A percentile compares a stretch with the other conserved stretches of the same genome.
phyloP scores from a whole-genome alignment of 192 early-diverging fungal species.

The Podila epigama region DNA sequence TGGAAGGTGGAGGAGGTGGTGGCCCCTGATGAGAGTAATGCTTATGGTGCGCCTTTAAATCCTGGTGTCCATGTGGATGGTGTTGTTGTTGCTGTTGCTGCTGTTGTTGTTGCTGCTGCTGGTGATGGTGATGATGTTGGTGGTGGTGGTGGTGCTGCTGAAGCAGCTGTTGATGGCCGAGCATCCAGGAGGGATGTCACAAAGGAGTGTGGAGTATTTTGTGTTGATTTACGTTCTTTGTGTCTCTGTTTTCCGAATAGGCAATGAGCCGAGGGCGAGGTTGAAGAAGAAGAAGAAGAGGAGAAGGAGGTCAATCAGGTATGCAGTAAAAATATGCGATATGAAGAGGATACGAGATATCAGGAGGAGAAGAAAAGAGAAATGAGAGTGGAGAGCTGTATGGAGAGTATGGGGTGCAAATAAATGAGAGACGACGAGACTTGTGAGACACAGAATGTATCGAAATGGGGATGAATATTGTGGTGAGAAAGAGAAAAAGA shows the following conservation, averaged over 20 bases:
- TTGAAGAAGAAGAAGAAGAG: too few species aligned
- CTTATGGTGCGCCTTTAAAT: slow-evolving; percentile 10
- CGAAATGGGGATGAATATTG: too few species aligned
- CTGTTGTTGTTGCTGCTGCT: slow-evolving; percentile 11
- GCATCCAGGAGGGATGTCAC: slow-evolving; percentile 20
- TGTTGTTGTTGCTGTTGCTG: slow-evolving; percentile 4
- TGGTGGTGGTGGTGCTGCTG: slow-evolving; percentile 43
- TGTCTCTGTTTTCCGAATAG: not conserved
- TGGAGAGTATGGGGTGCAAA: too few species aligned
- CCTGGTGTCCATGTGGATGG: not conserved
- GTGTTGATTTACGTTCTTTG: not conserved
- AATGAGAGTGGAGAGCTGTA: too few species aligned
- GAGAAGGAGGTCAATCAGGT: too few species aligned
- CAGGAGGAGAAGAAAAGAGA: too few species aligned
- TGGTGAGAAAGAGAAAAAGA: too few species aligned
- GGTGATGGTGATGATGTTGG: slow-evolving; percentile 6
- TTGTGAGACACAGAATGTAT: too few species aligned
- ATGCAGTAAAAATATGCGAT: too few species aligned
- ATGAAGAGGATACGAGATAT: too few species aligned
- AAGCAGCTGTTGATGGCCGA: slow-evolving; percentile 48
- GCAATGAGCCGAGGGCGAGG: not conserved
- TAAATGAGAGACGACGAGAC: too few species aligned
- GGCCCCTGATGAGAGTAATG: not conserved
- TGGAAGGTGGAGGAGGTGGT: slow-evolving; percentile 3
- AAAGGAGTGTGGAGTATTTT: not conserved